Evolutionary conservation across 116 monocot species (phyloP).

Genomic region (Cymodocea nodosa): DNA sequence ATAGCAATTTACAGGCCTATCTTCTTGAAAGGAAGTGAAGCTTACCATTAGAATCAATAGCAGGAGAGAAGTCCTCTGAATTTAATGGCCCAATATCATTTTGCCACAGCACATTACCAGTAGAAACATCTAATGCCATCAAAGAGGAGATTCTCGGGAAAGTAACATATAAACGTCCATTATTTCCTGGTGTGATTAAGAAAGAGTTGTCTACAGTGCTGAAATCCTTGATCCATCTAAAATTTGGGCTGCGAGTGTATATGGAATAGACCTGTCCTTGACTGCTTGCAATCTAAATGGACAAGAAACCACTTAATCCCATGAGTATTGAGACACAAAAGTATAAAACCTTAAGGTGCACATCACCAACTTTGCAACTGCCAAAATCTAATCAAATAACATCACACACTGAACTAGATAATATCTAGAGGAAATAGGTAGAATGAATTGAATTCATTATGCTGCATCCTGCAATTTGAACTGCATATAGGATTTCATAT

Average conservation of each 20-base stretch:
- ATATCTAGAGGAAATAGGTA: too few species aligned
- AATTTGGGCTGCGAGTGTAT: slow-evolving; percentile 53
- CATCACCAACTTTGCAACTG: too few species aligned
- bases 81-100: slow-evolving; percentile 54
- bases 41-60: slow-evolving; percentile 78
- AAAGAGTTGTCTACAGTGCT: slow-evolving; percentile 39
- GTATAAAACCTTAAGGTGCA: too few species aligned
- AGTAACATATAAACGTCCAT: slow-evolving; percentile 48
- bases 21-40: not conserved
- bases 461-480: too few species aligned
- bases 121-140: slow-evolving; percentile 60
- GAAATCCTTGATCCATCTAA: slow-evolving; percentile 83
- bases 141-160: slow-evolving; percentile 44
- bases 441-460: too few species aligned
- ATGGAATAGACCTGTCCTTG: slow-evolving; percentile 74
- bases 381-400: too few species aligned
- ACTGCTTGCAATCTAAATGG: slow-evolving; percentile 53
- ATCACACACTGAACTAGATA: too few species aligned
- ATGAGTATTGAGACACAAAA: too few species aligned
- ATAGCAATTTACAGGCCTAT: too few species aligned
- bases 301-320: not conserved
- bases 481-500: not conserved
- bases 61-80: slow-evolving; percentile 31
- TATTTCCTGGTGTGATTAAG: slow-evolving; percentile 56
- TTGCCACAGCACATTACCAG: slow-evolving; percentile 59